Conservation (phyloP, 208 protist genomes). For the Porcisia hertigi region DNA sequence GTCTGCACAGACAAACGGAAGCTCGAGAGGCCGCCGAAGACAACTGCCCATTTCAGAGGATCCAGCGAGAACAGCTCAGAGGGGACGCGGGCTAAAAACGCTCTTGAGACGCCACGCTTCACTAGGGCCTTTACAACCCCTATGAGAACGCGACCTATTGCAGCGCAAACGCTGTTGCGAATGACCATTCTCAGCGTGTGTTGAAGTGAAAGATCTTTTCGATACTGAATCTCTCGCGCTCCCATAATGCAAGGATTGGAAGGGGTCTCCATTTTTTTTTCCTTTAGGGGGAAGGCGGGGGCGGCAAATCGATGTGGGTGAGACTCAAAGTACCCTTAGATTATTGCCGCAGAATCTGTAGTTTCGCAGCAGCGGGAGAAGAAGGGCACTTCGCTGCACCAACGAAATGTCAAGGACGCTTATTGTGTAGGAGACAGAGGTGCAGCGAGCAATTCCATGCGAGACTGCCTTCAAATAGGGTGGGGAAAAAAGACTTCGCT, state of each 20-base stretch:
- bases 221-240: constrained; percentile 28
- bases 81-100: constrained; percentile 36
- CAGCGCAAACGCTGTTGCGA: constrained; percentile 72
- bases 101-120: constrained; percentile 42
- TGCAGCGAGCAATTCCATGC: no score
- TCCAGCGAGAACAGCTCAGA: constrained; percentile 76
- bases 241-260: constrained; percentile 3
- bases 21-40: constrained; percentile 69
- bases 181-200: constrained; percentile 56
- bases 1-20: constrained; percentile 69
- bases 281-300: not conserved
- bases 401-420: not conserved
- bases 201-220: constrained; percentile 34
- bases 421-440: not conserved
- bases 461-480: not conserved
- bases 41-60: constrained; percentile 75
- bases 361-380: not conserved
- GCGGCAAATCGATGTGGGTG: not conserved
- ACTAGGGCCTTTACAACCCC: constrained; percentile 70
- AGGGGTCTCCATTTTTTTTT: constrained; percentile 3
- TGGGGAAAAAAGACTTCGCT: not conserved
- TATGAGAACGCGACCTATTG: constrained; percentile 55
- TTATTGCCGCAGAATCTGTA: not conserved
- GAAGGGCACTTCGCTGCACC: not conserved
- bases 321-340: not conserved